Base-by-base conservation (phyloP, 2,329 filamentous ascomycete genomes). In the Apiospora saccharicola region DNA sequence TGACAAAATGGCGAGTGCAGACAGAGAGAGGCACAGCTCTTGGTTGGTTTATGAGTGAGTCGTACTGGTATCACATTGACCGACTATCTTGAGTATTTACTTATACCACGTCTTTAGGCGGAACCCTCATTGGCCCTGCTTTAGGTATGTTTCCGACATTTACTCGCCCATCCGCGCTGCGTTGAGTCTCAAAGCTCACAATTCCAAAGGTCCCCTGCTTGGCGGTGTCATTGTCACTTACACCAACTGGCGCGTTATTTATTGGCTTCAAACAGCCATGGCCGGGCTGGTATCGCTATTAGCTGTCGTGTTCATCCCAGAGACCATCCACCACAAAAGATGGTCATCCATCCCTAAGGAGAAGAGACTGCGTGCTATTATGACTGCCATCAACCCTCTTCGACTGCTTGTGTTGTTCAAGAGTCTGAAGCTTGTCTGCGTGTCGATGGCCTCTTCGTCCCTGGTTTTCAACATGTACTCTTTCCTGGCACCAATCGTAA, bases 51-150 rank as follows among this genome's bases (percentile, higher is more conserved):
- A 71, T 68, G 57, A 68, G 34, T 46, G 13, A 51, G 61, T 68
- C 19, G 68, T 16, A 14, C 14, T 2, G 13, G 3, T 26, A 13
- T 53, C 30, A 34, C 8, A 14, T 10, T 34, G 22, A 22, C 16
- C 14, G n/a, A 6, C 41, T 30, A 43, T 72, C 4, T 51, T 57
- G 19, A 30, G 69, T 41, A 67, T 61, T 37, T 51, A 67, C 69
- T 37, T 51, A 81, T 1, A 84, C 84, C 4, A 80, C 82, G 2
- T 84, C 83, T 0, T 84, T 82, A 78, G 78, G 80, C 46, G 84
- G 84, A 7, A 82, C 80, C 2, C 82, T 85, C 13, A 77, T 80
- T 68, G 84, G 84, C 0, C 83, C 84, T 71, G 83, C 84, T 16
- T 77, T 85, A 71, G 83, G 83, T 84, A 77, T 53, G 70, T 46